Percentiles rank a stretch among this genome's conserved stretches.
Evolutionary conservation across 768 basidiomycete species (phyloP).

Genomic region (Fistulinella prunicolor): DNA sequence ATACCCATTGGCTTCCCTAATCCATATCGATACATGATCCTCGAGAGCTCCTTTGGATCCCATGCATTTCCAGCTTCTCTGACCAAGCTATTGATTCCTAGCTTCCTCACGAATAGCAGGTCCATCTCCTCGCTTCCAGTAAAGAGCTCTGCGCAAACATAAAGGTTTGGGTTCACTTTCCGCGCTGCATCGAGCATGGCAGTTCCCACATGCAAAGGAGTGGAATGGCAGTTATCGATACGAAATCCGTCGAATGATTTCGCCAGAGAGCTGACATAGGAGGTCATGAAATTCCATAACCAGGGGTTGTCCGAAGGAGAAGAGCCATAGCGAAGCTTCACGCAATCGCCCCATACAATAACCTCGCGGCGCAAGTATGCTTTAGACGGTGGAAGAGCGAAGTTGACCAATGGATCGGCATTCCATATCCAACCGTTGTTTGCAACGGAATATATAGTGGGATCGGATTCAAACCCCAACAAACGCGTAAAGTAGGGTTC

Average conservation of each 20-base stretch:
- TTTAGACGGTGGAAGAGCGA: conserved; percentile 88
- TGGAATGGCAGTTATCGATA: conserved; percentile 98
- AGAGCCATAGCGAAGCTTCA: conserved; percentile 92
- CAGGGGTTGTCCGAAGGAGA: conserved; percentile 82
- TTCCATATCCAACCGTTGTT: conserved; percentile 99
- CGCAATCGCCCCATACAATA: conserved; percentile 97
- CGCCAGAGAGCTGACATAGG: conserved; percentile 81
- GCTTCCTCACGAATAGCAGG: conserved; percentile 80
- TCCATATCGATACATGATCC: conserved; percentile 85
- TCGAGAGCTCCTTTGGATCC: conserved; percentile 88
- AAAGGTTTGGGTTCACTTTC: conserved; percentile 86
- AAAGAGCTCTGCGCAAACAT: conserved; percentile 95
- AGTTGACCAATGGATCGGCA: conserved; percentile 91
- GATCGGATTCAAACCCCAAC: conserved; percentile 51
- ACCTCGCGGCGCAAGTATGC: conserved; percentile 95
- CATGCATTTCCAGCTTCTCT: conserved; percentile 91
- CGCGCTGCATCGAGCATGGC: conserved; percentile 89
- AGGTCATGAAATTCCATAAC: conserved; percentile 90
- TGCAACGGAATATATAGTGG: conserved; percentile 70
- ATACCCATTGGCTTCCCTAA: conserved; percentile 89
- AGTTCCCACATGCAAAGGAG: conserved; percentile 96
- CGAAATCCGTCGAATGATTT: conserved; percentile 91
- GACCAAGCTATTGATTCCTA: conserved; percentile 92
- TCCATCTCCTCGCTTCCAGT: conserved; percentile 96
- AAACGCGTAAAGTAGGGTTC: conserved; percentile 93